These are phyloP conservation scores for Globisporangium paroecandrum DNA, from an alignment of 352 stramenopile species.

Conservation along the genomic window DNA sequence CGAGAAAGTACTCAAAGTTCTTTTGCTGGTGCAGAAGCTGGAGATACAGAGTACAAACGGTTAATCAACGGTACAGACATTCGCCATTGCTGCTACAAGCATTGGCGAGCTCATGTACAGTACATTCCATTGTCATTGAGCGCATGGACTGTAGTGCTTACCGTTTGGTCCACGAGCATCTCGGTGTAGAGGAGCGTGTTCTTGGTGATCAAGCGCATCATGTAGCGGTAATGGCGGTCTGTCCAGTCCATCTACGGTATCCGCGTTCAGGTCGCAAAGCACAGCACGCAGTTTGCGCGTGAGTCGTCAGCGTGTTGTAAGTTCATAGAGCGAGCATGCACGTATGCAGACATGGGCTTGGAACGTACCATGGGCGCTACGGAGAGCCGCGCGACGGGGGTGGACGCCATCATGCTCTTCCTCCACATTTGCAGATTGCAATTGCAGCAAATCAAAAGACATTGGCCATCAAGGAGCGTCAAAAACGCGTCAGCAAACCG, in stretches of 20 bases:
- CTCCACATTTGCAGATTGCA: conserved; percentile 6
- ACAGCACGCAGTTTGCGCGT: background rate
- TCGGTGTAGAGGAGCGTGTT: conserved; percentile 96
- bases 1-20: conserved; percentile 89
- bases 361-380: conserved; percentile 18
- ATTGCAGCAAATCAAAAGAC: background rate
- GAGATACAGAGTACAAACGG: background rate
- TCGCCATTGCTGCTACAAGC: background rate
- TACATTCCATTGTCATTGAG: background rate
- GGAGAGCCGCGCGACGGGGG: conserved; percentile 16
- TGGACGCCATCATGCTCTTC: conserved; percentile 11
- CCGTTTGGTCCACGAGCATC: conserved; percentile 98
- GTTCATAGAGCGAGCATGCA: background rate
- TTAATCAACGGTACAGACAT: background rate
- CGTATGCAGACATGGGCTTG: background rate
- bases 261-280: background rate
- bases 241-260: conserved; percentile 95
- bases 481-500: background rate
- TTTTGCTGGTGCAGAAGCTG: conserved; percentile 81
- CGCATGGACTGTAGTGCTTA: conserved; percentile 32
- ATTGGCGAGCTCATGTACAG: background rate
- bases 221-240: conserved; percentile 92
- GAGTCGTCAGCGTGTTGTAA: background rate
- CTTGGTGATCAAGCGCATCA: conserved; percentile 93
- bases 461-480: background rate